Evolutionary conservation across 768 basidiomycete species (phyloP).

Genomic region (Lactifluus rugatus): DNA sequence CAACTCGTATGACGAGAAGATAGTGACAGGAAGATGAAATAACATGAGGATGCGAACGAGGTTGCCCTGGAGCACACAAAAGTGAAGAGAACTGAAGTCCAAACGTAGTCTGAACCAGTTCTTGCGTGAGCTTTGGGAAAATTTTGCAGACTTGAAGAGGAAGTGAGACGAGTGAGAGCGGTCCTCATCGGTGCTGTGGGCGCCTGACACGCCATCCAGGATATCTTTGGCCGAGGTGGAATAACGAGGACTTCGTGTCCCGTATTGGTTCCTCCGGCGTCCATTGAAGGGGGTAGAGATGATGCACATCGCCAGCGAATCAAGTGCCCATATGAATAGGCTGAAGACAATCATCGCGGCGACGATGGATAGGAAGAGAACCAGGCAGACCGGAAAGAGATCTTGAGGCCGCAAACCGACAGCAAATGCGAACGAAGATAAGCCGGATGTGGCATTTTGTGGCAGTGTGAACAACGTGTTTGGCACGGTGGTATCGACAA

Average conservation of each 20-base stretch:
- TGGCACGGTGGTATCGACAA: conserved; percentile 53
- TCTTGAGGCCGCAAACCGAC: conserved; percentile 77
- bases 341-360: conserved; percentile 65
- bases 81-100: conserved; percentile 69
- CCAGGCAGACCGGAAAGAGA: conserved; percentile 72
- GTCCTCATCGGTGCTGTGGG: conserved; percentile 37
- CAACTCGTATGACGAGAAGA: conserved; percentile 87
- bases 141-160: conserved; percentile 31
- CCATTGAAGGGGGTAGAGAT: conserved; percentile 21
- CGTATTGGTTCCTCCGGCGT: conserved; percentile 25
- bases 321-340: conserved; percentile 61
- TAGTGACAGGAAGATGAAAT: conserved; percentile 91
- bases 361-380: conserved; percentile 72
- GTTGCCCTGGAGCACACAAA: conserved; percentile 78
- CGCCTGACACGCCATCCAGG: conserved; percentile 28
- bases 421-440: conserved; percentile 75
- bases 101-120: conserved; percentile 48
- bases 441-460: conserved; percentile 49
- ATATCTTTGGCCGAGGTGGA: conserved; percentile 44
- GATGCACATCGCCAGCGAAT: conserved; percentile 40
- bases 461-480: conserved; percentile 73
- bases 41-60: conserved; percentile 82
- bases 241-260: conserved; percentile 33
- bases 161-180: conserved; percentile 38
- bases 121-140: conserved; percentile 28